Conservation (phyloP, 2,329 filamentous ascomycete genomes). For the Davidsoniella australis region DNA sequence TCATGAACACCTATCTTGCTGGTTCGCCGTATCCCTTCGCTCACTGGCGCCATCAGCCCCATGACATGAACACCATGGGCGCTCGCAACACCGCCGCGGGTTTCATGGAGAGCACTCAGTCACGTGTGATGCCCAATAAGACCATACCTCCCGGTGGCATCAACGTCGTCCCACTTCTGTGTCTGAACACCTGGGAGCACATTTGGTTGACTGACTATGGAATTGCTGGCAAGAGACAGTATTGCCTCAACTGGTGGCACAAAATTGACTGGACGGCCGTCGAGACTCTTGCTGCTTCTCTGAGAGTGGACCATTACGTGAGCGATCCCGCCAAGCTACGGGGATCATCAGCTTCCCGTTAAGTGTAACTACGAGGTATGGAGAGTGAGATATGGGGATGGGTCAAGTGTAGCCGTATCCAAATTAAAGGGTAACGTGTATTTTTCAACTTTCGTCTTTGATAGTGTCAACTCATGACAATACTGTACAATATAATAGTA, state of each 20-base stretch:
- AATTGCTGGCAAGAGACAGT: conserved; percentile 55
- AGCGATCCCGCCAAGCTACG: conserved; percentile 5
- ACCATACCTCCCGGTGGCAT: conserved; percentile 40
- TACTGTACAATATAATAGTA: conserved; percentile 13
- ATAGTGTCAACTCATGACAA: conserved; percentile 2
- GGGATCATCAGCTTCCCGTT: background rate
- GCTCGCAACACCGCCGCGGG: conserved; percentile 22
- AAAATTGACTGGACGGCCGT: conserved; percentile 73
- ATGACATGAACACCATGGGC: conserved; percentile 52
- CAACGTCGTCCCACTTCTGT: conserved; percentile 61
- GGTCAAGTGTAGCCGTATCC: background rate
- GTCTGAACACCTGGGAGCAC: conserved; percentile 94
- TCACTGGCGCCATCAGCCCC: conserved; percentile 54
- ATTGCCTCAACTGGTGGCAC: conserved; percentile 72
- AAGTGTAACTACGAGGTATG: background rate
- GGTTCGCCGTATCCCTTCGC: conserved; percentile 76
- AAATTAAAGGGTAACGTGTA: background rate
- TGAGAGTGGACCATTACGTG: background rate
- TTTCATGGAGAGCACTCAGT: conserved; percentile 17
- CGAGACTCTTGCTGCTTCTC: conserved; percentile 20
- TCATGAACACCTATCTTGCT: conserved; percentile 80
- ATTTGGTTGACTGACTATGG: conserved; percentile 74
- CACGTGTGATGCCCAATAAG: conserved; percentile 14
- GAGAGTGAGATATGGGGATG: background rate
- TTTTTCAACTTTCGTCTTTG: conserved; percentile 3